Percentiles rank a stretch among this genome's conserved stretches.
Evolutionary conservation across 768 basidiomycete genomes (phyloP).

Genomic region (Boletus insuetus): DNA sequence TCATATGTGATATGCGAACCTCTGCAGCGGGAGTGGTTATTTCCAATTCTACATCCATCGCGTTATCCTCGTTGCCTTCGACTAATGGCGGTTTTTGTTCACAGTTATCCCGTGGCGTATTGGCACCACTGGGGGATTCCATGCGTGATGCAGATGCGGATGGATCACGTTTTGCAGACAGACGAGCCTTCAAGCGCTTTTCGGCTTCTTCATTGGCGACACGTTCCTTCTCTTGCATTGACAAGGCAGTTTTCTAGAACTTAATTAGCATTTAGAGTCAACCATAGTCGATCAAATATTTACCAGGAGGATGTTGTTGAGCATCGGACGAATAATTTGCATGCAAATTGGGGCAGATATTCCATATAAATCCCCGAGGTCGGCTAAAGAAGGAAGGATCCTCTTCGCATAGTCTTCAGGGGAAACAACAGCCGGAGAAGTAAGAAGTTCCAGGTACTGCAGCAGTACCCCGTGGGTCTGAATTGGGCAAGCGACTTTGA

Average conservation of each 20-base stretch:
- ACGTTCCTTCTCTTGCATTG: conserved; percentile 65
- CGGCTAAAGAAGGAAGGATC: conserved; percentile 70
- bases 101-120: conserved; percentile 26
- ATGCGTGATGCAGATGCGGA: conserved; percentile 51
- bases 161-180: conserved; percentile 73
- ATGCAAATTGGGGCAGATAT: conserved; percentile 87
- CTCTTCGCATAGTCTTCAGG: conserved; percentile 71
- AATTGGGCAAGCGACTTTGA: conserved; percentile 21
- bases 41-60: conserved; percentile 53
- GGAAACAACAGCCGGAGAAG: conserved; percentile 63
- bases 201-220: conserved; percentile 73
- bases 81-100: conserved; percentile 24
- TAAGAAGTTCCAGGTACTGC: conserved; percentile 89
- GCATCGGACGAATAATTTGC: conserved; percentile 87
- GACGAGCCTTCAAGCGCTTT: conserved; percentile 75
- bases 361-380: conserved; percentile 73
- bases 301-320: conserved; percentile 62
- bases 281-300: conserved; percentile 17
- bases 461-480: conserved; percentile 90
- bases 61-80: conserved; percentile 42
- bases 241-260: conserved; percentile 55
- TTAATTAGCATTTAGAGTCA: conserved; percentile 5
- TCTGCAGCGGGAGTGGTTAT: conserved; percentile 25
- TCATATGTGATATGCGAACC: conserved; percentile 10
- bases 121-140: conserved; percentile 53